These are phyloP conservation scores for Umbelopsis sp. DNA, from an alignment of 192 early-diverging fungal species.

Conservation along the genomic window DNA sequence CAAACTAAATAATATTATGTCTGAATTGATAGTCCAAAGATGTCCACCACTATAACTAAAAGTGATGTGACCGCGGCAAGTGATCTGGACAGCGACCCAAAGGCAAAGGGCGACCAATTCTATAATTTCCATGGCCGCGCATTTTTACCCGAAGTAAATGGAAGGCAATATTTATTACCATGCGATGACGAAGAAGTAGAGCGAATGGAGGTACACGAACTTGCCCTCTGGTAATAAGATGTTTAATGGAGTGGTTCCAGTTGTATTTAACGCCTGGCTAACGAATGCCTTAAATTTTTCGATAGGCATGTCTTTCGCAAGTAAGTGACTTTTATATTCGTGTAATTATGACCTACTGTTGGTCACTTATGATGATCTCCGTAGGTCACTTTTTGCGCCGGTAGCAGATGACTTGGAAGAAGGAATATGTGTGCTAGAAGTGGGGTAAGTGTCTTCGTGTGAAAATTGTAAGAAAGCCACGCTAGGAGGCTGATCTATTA, in stretches of 20 bases:
- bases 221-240: not conserved
- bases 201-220: constrained; percentile 26
- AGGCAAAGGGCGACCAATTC: not conserved
- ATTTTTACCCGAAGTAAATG: constrained; percentile 11
- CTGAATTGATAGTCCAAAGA: not conserved
- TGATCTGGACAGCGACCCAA: not conserved
- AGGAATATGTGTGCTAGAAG: constrained; percentile 29
- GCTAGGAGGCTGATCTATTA: not conserved
- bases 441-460: constrained; percentile 20
- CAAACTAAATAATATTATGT: not conserved
- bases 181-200: constrained; percentile 40
- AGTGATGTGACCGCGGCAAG: not conserved
- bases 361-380: not conserved
- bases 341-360: not conserved
- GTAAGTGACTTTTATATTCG: not conserved
- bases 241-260: too few species aligned
- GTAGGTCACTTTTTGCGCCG: constrained; percentile 24
- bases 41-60: not conserved
- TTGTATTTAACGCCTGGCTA: not conserved
- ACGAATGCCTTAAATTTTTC: not conserved
- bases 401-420: constrained; percentile 25
- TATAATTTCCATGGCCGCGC: constrained; percentile 8
- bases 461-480: not conserved
- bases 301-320: constrained; percentile 14
- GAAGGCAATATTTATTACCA: constrained; percentile 25